Conservation (phyloP, 129 eudicot species). For the Flaveria brownii region DNA sequence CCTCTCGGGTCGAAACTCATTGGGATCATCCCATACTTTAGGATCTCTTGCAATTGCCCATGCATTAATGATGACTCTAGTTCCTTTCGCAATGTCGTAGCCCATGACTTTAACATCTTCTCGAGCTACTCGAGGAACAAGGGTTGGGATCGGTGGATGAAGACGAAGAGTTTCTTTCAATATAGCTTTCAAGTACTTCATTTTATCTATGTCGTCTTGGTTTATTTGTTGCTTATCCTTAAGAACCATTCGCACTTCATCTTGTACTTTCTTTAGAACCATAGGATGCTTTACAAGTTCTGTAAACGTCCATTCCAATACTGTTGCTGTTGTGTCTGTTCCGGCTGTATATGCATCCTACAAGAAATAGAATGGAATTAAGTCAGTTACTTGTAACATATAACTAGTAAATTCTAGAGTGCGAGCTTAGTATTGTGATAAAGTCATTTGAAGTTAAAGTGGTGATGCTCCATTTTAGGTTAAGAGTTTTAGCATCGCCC, state of each 20-base stretch:
- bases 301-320: constrained; percentile 47
- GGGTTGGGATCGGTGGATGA: constrained; percentile 46
- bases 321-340: constrained; percentile 46
- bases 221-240: constrained; percentile 16
- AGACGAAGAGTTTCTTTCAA: constrained; percentile 49
- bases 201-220: constrained; percentile 35
- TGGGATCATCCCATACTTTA: constrained; percentile 38
- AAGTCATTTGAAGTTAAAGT: no score
- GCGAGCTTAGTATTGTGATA: no score
- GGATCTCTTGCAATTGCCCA: constrained; percentile 59
- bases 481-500: no score
- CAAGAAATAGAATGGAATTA: background rate
- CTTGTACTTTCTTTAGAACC: constrained; percentile 33
- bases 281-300: constrained; percentile 44
- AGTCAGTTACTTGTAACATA: background rate
- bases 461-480: no score
- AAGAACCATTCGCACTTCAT: constrained; percentile 33
- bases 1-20: constrained; percentile 51
- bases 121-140: constrained; percentile 32
- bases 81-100: constrained; percentile 46
- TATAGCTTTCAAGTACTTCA: constrained; percentile 48
- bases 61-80: constrained; percentile 40
- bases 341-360: constrained; percentile 49
- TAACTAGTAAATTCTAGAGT: background rate
- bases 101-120: constrained; percentile 44